Evolutionary conservation across 2,329 filamentous ascomycete species (phyloP).

Genomic region (Nemania diffusa): DNA sequence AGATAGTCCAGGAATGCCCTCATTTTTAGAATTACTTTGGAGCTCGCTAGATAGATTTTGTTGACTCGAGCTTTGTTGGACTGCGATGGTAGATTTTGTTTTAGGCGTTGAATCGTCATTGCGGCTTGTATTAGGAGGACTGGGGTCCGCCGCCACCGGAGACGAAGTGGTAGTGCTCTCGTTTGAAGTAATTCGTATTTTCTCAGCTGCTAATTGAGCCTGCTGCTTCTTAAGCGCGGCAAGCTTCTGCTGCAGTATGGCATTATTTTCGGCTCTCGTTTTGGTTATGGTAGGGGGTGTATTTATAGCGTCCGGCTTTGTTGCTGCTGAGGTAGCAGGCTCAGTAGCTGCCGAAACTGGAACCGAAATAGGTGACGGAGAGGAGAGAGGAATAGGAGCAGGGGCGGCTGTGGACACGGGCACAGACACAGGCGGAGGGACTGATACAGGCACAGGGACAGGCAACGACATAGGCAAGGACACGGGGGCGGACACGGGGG

Average conservation of each 20-base stretch:
- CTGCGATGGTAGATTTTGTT: conserved; percentile 2
- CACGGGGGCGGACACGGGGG: conserved; percentile 10
- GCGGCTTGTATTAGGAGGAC: not conserved
- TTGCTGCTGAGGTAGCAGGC: conserved; percentile 4
- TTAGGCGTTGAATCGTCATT: conserved; percentile 31
- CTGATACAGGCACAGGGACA: not conserved
- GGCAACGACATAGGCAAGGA: no score
- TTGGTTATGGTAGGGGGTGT: conserved; percentile 58
- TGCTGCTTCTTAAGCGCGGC: conserved; percentile 73
- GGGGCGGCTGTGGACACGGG: conserved; percentile 8
- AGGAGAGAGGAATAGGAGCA: not conserved
- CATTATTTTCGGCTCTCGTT: conserved; percentile 71
- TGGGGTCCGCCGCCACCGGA: conserved; percentile 13
- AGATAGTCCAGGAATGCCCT: conserved; percentile 43
- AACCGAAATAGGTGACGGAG: conserved; percentile 3
- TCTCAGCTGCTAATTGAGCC: conserved; percentile 45
- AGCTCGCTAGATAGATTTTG: conserved; percentile 33
- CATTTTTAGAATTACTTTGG: conserved; percentile 36
- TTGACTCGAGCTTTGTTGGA: conserved; percentile 23
- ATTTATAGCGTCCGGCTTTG: conserved; percentile 21
- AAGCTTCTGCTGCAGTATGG: conserved; percentile 79
- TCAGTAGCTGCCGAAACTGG: conserved; percentile 14
- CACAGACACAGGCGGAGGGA: conserved; percentile 8
- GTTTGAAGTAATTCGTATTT: conserved; percentile 37
- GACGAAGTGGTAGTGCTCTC: conserved; percentile 29